Evolutionary conservation across 2,329 filamentous ascomycete genomes (phyloP).

Genomic region (Cordyceps pruinosa): DNA sequence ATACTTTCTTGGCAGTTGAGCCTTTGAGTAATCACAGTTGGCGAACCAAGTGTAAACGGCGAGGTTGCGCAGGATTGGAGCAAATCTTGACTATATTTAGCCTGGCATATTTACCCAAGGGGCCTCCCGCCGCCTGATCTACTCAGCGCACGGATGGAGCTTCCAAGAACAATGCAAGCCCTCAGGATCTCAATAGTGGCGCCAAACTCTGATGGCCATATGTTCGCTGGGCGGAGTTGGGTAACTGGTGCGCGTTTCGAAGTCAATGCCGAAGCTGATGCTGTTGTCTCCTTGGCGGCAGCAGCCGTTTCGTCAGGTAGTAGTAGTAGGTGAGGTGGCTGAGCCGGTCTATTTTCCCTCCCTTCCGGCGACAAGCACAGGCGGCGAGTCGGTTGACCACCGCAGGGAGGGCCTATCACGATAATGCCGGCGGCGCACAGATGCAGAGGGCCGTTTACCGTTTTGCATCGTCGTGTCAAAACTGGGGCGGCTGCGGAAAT

Average conservation of each 20-base stretch:
- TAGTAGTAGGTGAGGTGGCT: not conserved
- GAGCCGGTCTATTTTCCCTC: not conserved
- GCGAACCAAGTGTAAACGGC: not conserved
- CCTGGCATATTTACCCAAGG: not conserved
- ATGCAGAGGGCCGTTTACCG: not conserved
- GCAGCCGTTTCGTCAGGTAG: too few species aligned
- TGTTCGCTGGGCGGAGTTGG: not conserved
- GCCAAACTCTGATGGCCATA: not conserved
- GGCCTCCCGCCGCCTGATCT: not conserved
- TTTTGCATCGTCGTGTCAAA: constrained; percentile 1
- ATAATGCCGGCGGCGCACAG: constrained; percentile 9
- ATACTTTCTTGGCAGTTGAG: not conserved
- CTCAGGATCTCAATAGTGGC: not conserved
- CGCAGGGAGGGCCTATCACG: not conserved
- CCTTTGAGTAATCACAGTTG: not conserved
- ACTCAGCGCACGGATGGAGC: not conserved
- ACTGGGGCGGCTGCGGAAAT: not conserved
- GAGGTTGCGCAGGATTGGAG: not conserved
- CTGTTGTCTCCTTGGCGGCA: not conserved
- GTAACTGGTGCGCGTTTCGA: not conserved
- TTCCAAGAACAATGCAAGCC: not conserved
- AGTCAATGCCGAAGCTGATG: not conserved
- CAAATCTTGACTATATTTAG: not conserved
- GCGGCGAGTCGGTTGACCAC: not conserved
- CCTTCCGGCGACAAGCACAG: not conserved